Evolutionary conservation across 208 protist species (phyloP).

Genomic region (Leishmania tropica): DNA sequence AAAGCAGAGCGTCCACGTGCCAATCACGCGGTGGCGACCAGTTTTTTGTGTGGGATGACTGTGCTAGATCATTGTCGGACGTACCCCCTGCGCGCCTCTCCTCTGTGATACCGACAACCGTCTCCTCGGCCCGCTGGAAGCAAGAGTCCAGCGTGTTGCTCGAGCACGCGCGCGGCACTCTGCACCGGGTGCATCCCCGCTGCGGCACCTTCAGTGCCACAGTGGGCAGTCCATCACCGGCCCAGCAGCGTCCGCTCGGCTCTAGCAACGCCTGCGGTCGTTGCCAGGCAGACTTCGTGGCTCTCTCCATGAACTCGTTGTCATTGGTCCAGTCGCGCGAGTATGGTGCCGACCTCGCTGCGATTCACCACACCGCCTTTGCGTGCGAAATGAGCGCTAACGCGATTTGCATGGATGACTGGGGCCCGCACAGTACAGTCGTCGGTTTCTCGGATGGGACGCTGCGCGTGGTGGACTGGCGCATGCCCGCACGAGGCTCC

Average conservation of each 20-base stretch:
- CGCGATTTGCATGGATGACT: conserved; percentile 55
- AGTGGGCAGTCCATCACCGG: not conserved
- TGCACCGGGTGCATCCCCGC: conserved; percentile 17
- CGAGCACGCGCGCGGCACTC: conserved; percentile 10
- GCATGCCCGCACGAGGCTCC: conserved; percentile 27
- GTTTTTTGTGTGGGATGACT: not conserved
- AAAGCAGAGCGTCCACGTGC: not conserved
- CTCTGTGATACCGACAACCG: not conserved
- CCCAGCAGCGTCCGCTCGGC: no score
- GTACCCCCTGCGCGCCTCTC: not conserved
- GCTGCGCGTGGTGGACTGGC: conserved; percentile 69
- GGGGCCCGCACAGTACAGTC: conserved; percentile 46
- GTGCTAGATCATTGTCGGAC: not conserved
- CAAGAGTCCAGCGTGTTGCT: conserved; percentile 21
- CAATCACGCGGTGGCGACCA: not conserved
- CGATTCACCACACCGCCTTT: conserved; percentile 18
- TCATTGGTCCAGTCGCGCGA: conserved; percentile 29
- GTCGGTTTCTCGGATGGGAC: conserved; percentile 70
- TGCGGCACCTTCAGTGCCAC: conserved; percentile 5
- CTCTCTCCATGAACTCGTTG: conserved; percentile 17
- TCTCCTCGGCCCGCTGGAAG: conserved; percentile 19
- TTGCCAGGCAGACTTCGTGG: conserved; percentile 19
- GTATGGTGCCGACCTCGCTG: conserved; percentile 16
- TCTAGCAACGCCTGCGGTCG: not conserved
- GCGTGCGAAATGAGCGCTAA: conserved; percentile 35